Evolutionary conservation across 192 early-diverging fungal genomes (phyloP), one percentile per base, ranked within the genome.

Genomic region (Coemansia javaensis): DNA sequence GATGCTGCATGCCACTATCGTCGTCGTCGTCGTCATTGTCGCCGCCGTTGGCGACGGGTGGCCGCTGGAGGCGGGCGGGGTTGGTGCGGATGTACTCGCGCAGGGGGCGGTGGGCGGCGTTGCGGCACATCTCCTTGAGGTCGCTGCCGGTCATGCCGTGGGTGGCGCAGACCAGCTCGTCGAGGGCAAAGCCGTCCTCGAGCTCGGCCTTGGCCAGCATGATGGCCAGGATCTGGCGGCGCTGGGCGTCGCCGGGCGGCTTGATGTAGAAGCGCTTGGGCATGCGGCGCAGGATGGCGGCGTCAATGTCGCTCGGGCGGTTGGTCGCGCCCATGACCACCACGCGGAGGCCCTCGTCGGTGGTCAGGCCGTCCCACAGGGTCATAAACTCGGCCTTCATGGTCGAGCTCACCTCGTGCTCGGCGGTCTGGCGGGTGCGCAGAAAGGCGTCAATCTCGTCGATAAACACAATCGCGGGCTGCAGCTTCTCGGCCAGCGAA

Each of bases 341-440:
- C 45, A 87, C 82, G 3, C 60, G 61, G 10, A 57, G 55, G 8
- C 49, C 66, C 38, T 68, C 65, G 15, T 48, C 44, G 5, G 73
- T 60, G 2, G 86, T 84, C 49, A 99, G 73, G 5, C 97, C 97
- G 66, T 99, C 97, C 97, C 97, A 99, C 54, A 98, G 81, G 40
- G 85, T 85, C 93, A 99, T 98, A 63, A 98, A 99, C 76, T 98
- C 97, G 16, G 97, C 94, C 78, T 99, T 99, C 94, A 99, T 99
- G 81, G 97, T 97, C 31, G 82, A 78, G 33, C 91, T 98, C 31
- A 90, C 91, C 71, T 99, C 97, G 55, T 99, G 94, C 66, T 99
- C 97, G 32, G 78, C 84, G 36, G 80, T 87, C 56, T 79, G 62
- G 32, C 93, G 81, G 37, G 97, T 93, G 18, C 94, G 80, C 53